Evolutionary conservation across 2,329 filamentous ascomycete species (phyloP), one percentile per base, ranked within the genome.

Genomic region (Arthrobotrys musiformis): DNA sequence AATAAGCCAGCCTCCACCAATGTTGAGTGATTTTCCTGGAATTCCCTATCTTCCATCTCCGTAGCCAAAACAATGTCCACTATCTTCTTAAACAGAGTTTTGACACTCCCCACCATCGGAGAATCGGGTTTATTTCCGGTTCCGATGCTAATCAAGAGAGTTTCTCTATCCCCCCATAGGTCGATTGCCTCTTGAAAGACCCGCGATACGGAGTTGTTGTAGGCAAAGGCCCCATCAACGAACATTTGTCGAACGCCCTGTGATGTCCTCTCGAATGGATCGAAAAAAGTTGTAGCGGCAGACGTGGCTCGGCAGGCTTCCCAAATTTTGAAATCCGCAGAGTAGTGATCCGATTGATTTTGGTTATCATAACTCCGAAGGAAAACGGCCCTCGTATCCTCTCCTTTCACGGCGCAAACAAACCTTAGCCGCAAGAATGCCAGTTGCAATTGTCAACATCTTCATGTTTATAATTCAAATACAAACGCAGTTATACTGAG

Each of bases 261-360:
- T 11, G 24, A 26, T 4, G 26, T 11, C 15, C 15, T 17, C 28
- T 26, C 13, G 30, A 62, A 40, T 19, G 2, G 28, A 40, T 62
- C 33, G 37, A 62, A 62, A 44, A 62, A 62, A 5, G 17, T 44
- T 17, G 56, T 22, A 8, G 56, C 56, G 13, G 56, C 56, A 40
- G 56, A 62, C 1, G 56, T 62, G 5, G 56, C 56, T 2, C 56
- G 56, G n/a, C 33, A 37, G 4, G 56, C 56, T 30, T 62, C 56
- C 56, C 56, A 62, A 19, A 62, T 62, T 28, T 37, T 62, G 7
- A 37, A 13, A 33, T 30, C 15, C 11, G 17, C 30, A 1, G 50
- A 56, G 24, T 30, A 35, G 13, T 30, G 50, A 17, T 56, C 50
- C 24, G 26, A 17, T 56, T 22, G 50, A 1, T 4, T 28, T 22